Base-by-base conservation (phyloP, 164 flowering plant genomes). In the Dillenia suffruticosa region DNA sequence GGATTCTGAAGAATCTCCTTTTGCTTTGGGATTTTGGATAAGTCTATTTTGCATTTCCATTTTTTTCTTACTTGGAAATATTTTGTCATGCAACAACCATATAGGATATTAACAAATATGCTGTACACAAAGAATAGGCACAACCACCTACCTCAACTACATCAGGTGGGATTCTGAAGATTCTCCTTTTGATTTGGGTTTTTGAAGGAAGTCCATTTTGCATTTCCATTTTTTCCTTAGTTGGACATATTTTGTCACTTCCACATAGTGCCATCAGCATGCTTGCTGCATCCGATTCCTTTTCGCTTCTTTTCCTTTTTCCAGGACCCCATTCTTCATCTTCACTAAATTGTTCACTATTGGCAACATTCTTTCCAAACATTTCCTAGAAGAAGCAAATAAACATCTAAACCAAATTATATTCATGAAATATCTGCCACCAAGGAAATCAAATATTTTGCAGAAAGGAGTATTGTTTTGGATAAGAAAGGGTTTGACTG, bases 271-370 rank as follows among this genome's bases (percentile, higher is more conserved):
- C 68, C 71, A 84, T 76, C 16, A 80, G 80, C 49, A 79, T 79
- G 63, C 77, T 79, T 9, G 77, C 86, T 24, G 82, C 93, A 78
- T 89, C 85, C 55, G 80, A 77, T 70, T 82, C 95, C 70, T 88
- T 89, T 56, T 68, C 79, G 73, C 76, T 86, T 22, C 83, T 70
- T 69, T 69, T 84, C 68, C 70, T 81, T 74, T 77, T 81, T 44
- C 72, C 45, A 61, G 98, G 98, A 45, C 96, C 97, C 98, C 98
- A 94, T 66, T 94, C 98, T 73, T 94, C 98, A 78, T 94, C 98
- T 70, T 90, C 97, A 73, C 92, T 89, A 26, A 74, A 56, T 72
- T 82, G 86, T 70, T 87, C 97, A 66, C 63, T 62, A 47, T 72
- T 75, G 45, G 62, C 55, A 56, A 75, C 70, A 71, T 84, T 84